phyloP scores from a whole-genome alignment of 805 yeast genomes.

The Suhomyces tanzawaensis region DNA sequence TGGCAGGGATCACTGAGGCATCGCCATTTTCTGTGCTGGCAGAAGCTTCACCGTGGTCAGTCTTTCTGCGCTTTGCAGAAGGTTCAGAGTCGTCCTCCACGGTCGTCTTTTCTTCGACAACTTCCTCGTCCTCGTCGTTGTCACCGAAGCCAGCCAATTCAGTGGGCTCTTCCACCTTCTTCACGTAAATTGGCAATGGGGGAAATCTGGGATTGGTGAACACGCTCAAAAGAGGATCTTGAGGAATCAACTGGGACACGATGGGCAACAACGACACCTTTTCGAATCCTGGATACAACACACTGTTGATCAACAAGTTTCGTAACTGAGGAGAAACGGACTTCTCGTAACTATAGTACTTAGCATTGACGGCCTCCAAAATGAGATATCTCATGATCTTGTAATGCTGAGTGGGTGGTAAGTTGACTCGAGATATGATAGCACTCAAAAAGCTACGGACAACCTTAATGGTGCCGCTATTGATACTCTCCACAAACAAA shows the following conservation, averaged over 20 bases:
- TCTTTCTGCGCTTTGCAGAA: neutral
- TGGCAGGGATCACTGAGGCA: neutral
- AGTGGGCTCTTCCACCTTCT: slow-evolving; percentile 10
- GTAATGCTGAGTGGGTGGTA: slow-evolving; percentile 64
- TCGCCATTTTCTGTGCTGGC: neutral
- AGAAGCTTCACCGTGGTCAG: neutral
- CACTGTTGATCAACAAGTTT: slow-evolving; percentile 47
- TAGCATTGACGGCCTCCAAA: slow-evolving; percentile 34
- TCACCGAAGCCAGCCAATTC: slow-evolving; percentile 4
- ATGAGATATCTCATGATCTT: slow-evolving; percentile 45
- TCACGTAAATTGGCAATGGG: slow-evolving; percentile 29
- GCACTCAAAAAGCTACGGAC: slow-evolving; percentile 49
- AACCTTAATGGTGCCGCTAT: slow-evolving; percentile 29
- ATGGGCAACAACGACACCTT: slow-evolving; percentile 70
- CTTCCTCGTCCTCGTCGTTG: slow-evolving; percentile 9
- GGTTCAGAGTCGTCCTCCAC: too few relatives aligned
- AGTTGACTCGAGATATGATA: slow-evolving; percentile 45
- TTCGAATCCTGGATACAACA: slow-evolving; percentile 67
- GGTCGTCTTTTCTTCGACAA: slow-evolving; percentile 1
- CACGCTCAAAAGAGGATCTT: slow-evolving; percentile 53
- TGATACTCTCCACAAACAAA: slow-evolving; percentile 46
- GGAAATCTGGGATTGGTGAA: slow-evolving; percentile 80
- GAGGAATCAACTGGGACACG: slow-evolving; percentile 50
- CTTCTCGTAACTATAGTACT: slow-evolving; percentile 20
- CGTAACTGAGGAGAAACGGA: slow-evolving; percentile 32